Conservation (phyloP, 129 eudicot genomes). For the Centrapalus pauciflorus region DNA sequence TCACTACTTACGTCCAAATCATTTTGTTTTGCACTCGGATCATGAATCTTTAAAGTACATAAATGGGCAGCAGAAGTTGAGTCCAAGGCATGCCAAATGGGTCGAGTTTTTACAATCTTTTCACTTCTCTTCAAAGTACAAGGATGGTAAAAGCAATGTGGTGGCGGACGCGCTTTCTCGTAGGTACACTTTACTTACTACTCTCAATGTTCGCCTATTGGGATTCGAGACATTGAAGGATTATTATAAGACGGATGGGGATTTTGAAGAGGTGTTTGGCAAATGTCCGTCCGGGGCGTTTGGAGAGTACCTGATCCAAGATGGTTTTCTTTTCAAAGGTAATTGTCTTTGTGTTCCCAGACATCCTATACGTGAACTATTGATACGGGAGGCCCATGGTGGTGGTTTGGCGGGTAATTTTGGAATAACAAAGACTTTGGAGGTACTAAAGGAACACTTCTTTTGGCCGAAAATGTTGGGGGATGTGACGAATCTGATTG, state of each 20-base stretch:
- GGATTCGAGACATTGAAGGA: too few relatives aligned
- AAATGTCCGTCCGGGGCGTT: too few relatives aligned
- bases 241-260: too few relatives aligned
- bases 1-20: too few relatives aligned
- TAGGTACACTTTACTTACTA: too few relatives aligned
- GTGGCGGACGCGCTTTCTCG: too few relatives aligned
- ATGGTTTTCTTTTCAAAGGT: conserved; percentile 7
- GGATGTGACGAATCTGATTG: not conserved
- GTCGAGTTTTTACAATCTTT: not conserved
- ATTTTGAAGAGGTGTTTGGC: too few relatives aligned
- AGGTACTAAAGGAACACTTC: not conserved
- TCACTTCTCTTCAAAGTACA: not conserved
- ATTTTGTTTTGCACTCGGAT: not conserved
- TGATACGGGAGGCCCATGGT: not conserved
- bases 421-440: not conserved
- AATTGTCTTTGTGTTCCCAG: not conserved
- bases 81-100: not conserved
- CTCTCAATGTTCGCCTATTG: too few relatives aligned
- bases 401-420: not conserved
- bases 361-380: not conserved
- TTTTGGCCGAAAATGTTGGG: not conserved
- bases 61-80: not conserved
- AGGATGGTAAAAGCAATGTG: too few relatives aligned
- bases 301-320: not conserved
- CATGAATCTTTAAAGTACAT: not conserved